phyloP scores from a whole-genome alignment of 2,329 filamentous ascomycete genomes.

The Pseudopyrenochaeta lycopersici region DNA sequence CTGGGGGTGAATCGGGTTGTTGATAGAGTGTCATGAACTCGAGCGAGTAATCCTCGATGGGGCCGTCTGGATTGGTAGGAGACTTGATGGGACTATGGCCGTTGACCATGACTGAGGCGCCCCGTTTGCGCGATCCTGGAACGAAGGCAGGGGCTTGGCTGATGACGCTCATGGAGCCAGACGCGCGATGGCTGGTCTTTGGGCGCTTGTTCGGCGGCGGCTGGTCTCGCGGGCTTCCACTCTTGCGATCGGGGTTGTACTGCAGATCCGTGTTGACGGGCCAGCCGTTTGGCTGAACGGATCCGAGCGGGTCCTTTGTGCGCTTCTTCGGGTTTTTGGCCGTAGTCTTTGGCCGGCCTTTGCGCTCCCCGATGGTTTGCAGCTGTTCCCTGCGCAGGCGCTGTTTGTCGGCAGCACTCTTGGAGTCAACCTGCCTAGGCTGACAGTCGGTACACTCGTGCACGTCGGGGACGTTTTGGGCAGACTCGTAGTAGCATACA shows the following conservation, averaged over 20 bases:
- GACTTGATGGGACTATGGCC: constrained; percentile 80
- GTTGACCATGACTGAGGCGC: constrained; percentile 65
- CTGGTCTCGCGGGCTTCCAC: constrained; percentile 61
- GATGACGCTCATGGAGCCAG: constrained; percentile 77
- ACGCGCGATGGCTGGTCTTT: constrained; percentile 83
- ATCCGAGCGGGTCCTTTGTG: constrained; percentile 70
- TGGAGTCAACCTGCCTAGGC: constrained; percentile 76
- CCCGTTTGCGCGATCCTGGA: constrained; percentile 69
- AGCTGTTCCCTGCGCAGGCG: constrained; percentile 65
- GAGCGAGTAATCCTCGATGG: constrained; percentile 74
- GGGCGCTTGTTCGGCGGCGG: constrained; percentile 77
- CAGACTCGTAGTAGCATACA: constrained; percentile 89
- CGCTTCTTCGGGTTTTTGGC: constrained; percentile 92
- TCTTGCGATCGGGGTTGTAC: constrained; percentile 57
- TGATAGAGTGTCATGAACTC: constrained; percentile 81
- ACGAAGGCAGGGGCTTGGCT: constrained; percentile 71
- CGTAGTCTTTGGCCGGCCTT: constrained; percentile 76
- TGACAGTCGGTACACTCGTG: constrained; percentile 92
- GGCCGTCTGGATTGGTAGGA: constrained; percentile 71
- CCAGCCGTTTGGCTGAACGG: constrained; percentile 72
- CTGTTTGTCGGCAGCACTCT: constrained; percentile 78
- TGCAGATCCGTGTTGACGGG: constrained; percentile 65
- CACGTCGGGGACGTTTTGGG: constrained; percentile 73
- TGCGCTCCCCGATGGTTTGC: constrained; percentile 65
- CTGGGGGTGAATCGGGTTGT: constrained; percentile 62